phyloP scores from a whole-genome alignment of 1,284 basidiomycete genomes.

The Fistulinella cinereoalba region DNA sequence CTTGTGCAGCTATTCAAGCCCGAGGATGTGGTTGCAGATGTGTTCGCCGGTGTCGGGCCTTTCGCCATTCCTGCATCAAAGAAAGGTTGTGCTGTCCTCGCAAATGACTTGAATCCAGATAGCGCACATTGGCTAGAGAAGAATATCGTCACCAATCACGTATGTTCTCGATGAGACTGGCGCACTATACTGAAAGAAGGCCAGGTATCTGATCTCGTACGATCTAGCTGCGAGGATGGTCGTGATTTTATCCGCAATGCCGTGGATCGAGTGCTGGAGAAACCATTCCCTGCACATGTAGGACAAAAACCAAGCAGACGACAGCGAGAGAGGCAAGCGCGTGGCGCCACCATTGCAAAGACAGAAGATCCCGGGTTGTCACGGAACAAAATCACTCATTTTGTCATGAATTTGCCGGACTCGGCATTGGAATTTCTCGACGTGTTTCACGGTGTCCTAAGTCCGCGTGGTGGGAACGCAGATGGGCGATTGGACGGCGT shows the following conservation, averaged over 20 bases:
- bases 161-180: slow-evolving; percentile 33
- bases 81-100: slow-evolving; percentile 84
- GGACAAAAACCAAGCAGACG: slow-evolving; percentile 39
- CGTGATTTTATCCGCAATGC: slow-evolving; percentile 73
- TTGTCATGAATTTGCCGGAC: slow-evolving; percentile 97
- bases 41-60: slow-evolving; percentile 97
- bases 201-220: slow-evolving; percentile 68
- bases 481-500: slow-evolving; percentile 40
- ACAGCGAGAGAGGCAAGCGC: slow-evolving; percentile 26
- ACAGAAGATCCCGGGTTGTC: slow-evolving; percentile 15
- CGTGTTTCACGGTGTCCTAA: slow-evolving; percentile 77
- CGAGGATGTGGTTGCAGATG: slow-evolving; percentile 83
- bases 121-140: slow-evolving; percentile 76
- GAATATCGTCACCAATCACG: slow-evolving; percentile 77
- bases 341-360: slow-evolving; percentile 10
- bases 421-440: slow-evolving; percentile 89
- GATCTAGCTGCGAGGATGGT: slow-evolving; percentile 80
- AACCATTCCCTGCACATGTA: slow-evolving; percentile 61
- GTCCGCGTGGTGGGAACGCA: slow-evolving; percentile 30
- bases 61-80: slow-evolving; percentile 93
- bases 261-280: slow-evolving; percentile 50
- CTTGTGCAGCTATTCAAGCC: slow-evolving; percentile 70
- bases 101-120: slow-evolving; percentile 93
- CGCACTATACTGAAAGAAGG: slow-evolving; percentile 7
- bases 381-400: slow-evolving; percentile 73